Evolutionary conservation across 1,284 basidiomycete species (phyloP).

Genomic region (Schizophyllum amplum): DNA sequence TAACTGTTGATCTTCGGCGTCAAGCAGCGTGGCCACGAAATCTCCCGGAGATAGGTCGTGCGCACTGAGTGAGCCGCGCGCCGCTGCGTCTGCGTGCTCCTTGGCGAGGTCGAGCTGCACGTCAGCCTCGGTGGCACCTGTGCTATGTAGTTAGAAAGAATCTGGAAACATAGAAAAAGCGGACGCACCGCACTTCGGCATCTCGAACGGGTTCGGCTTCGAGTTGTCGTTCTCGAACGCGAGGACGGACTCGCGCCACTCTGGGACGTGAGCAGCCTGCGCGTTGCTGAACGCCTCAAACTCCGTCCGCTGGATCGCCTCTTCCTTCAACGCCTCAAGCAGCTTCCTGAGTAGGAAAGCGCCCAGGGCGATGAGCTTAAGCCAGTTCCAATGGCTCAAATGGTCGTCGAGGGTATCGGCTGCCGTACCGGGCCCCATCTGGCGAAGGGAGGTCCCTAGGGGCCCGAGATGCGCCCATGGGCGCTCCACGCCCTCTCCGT

Average conservation of each 20-base stretch:
- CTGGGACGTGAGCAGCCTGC: neutral
- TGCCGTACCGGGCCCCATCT: slow-evolving; percentile 4
- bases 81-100: neutral
- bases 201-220: slow-evolving; percentile 5
- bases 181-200: neutral
- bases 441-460: slow-evolving; percentile 1
- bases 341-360: too few species aligned
- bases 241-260: slow-evolving; percentile 1
- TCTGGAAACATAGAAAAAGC: neutral
- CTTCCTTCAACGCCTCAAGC: neutral
- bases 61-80: neutral
- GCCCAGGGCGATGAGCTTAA: slow-evolving; percentile 16
- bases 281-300: neutral
- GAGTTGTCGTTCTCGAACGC: neutral
- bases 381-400: slow-evolving; percentile 22
- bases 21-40: slow-evolving; percentile 3
- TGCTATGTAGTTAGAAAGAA: neutral
- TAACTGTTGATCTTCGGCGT: slow-evolving; percentile 6
- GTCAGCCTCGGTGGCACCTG: slow-evolving; percentile 1
- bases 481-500: slow-evolving; percentile 12
- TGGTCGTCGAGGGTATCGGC: slow-evolving; percentile 22
- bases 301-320: neutral
- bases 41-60: slow-evolving; percentile 1
- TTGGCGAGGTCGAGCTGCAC: neutral
- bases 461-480: slow-evolving; percentile 8